Evolutionary conservation across 2,329 filamentous ascomycete genomes (phyloP).

Genomic region (Teratosphaeria gauchensis): DNA sequence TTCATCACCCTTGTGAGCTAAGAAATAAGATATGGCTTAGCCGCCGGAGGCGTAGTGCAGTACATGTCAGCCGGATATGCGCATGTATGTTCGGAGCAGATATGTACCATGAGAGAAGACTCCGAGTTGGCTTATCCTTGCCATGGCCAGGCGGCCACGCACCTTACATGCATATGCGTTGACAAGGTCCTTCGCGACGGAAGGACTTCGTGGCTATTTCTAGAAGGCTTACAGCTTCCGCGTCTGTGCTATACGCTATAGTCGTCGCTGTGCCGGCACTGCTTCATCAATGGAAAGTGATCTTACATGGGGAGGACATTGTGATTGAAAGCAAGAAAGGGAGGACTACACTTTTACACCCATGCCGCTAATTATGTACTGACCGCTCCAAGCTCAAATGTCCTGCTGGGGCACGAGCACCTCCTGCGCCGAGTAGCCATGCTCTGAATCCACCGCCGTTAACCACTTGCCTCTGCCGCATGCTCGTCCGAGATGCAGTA

Average conservation of each 20-base stretch:
- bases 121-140: no score
- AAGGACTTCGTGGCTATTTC: background rate
- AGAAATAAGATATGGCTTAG: background rate
- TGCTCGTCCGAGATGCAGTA: background rate
- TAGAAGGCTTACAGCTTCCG: background rate
- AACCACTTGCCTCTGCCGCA: background rate
- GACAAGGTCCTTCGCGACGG: background rate
- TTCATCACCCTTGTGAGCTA: background rate
- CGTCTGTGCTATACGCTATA: background rate
- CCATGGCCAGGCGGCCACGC: background rate
- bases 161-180: background rate
- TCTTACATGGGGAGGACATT: background rate
- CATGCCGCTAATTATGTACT: background rate
- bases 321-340: background rate
- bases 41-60: background rate
- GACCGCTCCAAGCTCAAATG: background rate
- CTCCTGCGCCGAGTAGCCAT: background rate
- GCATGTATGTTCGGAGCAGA: no score
- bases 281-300: background rate
- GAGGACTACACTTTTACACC: background rate
- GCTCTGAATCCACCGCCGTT: background rate
- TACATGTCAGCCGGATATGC: background rate
- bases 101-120: no score
- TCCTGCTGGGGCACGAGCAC: background rate
- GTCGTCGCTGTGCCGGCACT: background rate